Conservation (phyloP, 352 stramenopile species). For the Phytophthora sp. region DNA sequence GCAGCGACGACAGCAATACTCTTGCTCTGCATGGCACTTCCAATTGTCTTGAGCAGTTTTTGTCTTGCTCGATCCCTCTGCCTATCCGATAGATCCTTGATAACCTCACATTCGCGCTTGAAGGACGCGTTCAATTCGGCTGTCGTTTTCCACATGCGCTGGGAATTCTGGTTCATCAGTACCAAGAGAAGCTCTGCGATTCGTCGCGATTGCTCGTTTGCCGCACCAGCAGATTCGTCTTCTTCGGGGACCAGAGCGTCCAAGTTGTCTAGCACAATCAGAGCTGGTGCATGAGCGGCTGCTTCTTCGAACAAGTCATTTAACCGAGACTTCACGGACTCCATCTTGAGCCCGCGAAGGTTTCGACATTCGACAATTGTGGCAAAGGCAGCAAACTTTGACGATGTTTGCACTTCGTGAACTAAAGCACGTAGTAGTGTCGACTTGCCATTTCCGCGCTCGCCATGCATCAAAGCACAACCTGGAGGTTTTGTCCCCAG, state of each 20-base stretch:
- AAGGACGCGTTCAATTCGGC: slow-evolving; percentile 62
- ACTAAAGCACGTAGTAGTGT: slow-evolving; percentile 63
- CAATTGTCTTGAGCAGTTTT: slow-evolving; percentile 57
- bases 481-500: slow-evolving; percentile 64
- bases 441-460: slow-evolving; percentile 81
- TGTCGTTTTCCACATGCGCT: slow-evolving; percentile 68
- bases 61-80: slow-evolving; percentile 20
- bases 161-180: slow-evolving; percentile 54
- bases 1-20: slow-evolving; percentile 70
- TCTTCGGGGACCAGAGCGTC: slow-evolving; percentile 84
- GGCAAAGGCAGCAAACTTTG: slow-evolving; percentile 46
- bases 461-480: slow-evolving; percentile 73
- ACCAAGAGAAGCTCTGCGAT: slow-evolving; percentile 80
- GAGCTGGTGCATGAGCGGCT: slow-evolving; percentile 45
- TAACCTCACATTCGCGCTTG: slow-evolving; percentile 41
- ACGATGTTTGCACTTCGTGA: slow-evolving; percentile 38
- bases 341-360: slow-evolving; percentile 88
- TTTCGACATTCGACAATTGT: slow-evolving; percentile 70
- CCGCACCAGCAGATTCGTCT: slow-evolving; percentile 67
- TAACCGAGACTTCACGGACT: slow-evolving; percentile 75
- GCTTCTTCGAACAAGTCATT: slow-evolving; percentile 65
- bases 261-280: slow-evolving; percentile 86
- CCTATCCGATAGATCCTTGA: slow-evolving; percentile 26
- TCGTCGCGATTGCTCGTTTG: slow-evolving; percentile 88
- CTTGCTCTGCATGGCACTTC: slow-evolving; percentile 65